A percentile compares a stretch with the other conserved stretches of the same genome.
Conservation (phyloP, 306 rosid genomes). For the Cucurbita pepo region DNA sequence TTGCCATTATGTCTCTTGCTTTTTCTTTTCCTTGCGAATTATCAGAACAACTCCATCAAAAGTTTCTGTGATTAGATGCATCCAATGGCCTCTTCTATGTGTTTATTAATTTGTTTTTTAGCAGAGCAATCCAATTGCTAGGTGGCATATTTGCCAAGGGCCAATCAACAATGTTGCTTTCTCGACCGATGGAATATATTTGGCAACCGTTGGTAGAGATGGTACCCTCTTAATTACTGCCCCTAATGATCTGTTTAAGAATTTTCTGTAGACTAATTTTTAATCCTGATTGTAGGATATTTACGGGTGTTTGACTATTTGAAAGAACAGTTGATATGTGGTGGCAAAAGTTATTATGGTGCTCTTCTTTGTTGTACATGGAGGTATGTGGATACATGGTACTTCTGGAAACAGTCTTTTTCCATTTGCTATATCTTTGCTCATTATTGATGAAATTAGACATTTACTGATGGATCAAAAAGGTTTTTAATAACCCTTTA, state of each 20-base stretch:
- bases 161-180: conserved; percentile 72
- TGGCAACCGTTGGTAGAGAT: conserved; percentile 92
- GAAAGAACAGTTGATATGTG: conserved; percentile 81
- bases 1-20: not conserved
- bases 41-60: not conserved
- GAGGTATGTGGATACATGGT: conserved; percentile 27
- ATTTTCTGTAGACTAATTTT: conserved; percentile 9
- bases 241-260: not conserved
- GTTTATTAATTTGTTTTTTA: not conserved
- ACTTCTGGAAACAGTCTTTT: not conserved
- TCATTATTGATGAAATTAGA: not conserved
- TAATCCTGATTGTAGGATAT: conserved; percentile 43
- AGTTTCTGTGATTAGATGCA: not conserved
- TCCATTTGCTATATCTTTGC: not conserved
- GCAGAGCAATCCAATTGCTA: conserved; percentile 88
- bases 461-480: not conserved
- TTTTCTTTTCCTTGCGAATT: not conserved
- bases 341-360: conserved; percentile 96
- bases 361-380: conserved; percentile 94
- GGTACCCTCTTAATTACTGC: conserved; percentile 33
- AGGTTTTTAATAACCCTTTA: not conserved
- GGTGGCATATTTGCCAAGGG: conserved; percentile 98
- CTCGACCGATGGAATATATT: conserved; percentile 59
- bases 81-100: not conserved
- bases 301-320: conserved; percentile 82